A percentile compares a stretch with the other conserved stretches of the same genome.
These are phyloP conservation scores for Penicillium sp. DNA, from an alignment of 2,329 filamentous ascomycete species.

Conservation along the genomic window DNA sequence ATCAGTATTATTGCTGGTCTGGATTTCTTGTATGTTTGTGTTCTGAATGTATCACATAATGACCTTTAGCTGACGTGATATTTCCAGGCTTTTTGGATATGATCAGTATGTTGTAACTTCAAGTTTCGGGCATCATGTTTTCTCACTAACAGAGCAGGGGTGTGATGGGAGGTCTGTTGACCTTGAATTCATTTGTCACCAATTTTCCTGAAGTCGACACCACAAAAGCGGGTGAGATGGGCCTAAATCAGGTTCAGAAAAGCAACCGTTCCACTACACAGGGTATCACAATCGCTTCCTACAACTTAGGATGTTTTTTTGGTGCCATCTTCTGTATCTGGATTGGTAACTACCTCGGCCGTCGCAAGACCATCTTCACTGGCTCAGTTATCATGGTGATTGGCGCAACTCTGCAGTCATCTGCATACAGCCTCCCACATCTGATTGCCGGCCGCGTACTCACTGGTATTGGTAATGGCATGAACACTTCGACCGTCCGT, in stretches of 20 bases:
- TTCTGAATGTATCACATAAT: background rate
- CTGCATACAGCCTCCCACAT: conserved; percentile 49
- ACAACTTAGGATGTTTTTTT: conserved; percentile 53
- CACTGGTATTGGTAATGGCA: conserved; percentile 53
- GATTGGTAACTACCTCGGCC: conserved; percentile 53
- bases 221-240: conserved; percentile 27
- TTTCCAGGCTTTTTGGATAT: conserved; percentile 54
- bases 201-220: conserved; percentile 57
- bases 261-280: conserved; percentile 50
- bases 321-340: conserved; percentile 53
- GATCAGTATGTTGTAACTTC: conserved; percentile 55
- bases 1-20: conserved; percentile 70
- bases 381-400: conserved; percentile 52
- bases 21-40: conserved; percentile 59
- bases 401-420: conserved; percentile 50
- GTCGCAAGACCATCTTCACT: conserved; percentile 51
- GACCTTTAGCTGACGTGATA: conserved; percentile 5
- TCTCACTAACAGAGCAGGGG: conserved; percentile 41
- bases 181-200: conserved; percentile 60
- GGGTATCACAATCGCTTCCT: conserved; percentile 41
- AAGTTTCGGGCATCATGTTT: background rate
- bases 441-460: conserved; percentile 54
- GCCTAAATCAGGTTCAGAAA: conserved; percentile 21
- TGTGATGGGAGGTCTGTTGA: conserved; percentile 74
- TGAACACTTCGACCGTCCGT: conserved; percentile 55